Base-by-base conservation (phyloP, 2,329 filamentous ascomycete genomes). In the Epichloe hybrida region DNA sequence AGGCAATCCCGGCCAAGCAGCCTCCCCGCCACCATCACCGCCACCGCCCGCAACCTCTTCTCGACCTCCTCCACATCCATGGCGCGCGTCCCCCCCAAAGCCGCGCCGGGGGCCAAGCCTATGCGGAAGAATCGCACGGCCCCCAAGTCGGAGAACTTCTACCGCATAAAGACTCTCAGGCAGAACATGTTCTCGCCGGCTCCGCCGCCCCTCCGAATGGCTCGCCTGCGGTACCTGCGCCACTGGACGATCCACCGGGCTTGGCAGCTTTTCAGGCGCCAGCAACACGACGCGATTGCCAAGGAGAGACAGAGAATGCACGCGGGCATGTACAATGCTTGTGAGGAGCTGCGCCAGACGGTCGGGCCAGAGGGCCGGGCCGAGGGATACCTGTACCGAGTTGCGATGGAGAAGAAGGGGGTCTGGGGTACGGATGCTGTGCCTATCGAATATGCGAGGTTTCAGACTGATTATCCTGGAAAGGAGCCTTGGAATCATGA, bases 241-340 rank as follows among this genome's bases (percentile, higher is more conserved):
- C 93, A 98, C 75, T 98, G 93, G 93, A 97, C 93, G 48, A 97
- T 98, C 68, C 90, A 97, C 74, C 89, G 93, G 60, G 91, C 91
- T 21, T 97, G 90, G 88, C 77, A 87, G 61, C 75, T 97, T 34
- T 85, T 84, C 70, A 81, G 83, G 60, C 77, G 83, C 58, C 79
- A 86, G 64, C 76, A 82, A 60, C 81, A 82, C 46, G 73, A 77
- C 56, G 70, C 72, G 37, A 76, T 81, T 48, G 76, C 86, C 64
- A 71, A 75, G 50, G 87, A 90, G 65, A 76, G 96, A 45, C 80
- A 88, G 70, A 76, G 86, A 53, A 77, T 82, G 72, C 89, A 90
- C 70, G 83, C 87, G 63, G 80, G 80, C 62, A 97, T 98, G 85
- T 76, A 78, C 53, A 73, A 75, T 43, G 91, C 93, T 23, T 94